Base-by-base conservation (phyloP, 2,329 filamentous ascomycete genomes). In the Cytospora mali region DNA sequence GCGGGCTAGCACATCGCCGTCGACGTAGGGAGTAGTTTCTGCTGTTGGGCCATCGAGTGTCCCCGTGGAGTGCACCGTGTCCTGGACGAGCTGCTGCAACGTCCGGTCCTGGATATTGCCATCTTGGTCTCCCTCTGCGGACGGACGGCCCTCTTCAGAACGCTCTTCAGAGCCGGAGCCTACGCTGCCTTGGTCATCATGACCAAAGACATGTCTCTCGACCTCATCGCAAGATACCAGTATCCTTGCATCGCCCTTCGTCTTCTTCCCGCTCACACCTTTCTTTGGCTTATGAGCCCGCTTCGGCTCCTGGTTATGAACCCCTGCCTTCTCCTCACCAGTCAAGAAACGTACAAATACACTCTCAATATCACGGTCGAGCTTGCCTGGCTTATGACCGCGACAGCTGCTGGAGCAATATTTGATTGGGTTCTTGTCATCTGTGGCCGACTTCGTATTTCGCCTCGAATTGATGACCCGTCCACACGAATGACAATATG, bases 391-490 rank as follows among this genome's bases (percentile, higher is more conserved):
- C 68, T 85, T 86, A 42, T 77, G 76, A 35, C 75, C 76, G 23
- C 82, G 76, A 66, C 84, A 88, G 42, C 80, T 75, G 52, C 79
- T 75, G 0, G 84, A 87, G 73, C 85, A 87, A 74, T 86, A 88
- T 65, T 84, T 86, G 33, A 79, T 62, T 18, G 56, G 49, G 71
- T 67, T 68, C 35, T 71, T 68, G 21, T 61, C 62, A 10, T 50
- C 29, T 3, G 48, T 14, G 3, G 48, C 50, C 10, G 35, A 33
- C 10, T 62, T 50, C 13, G 72, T 67, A 16, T 46, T 60, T 52
- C 69, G 72, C 29, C 73, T 70, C 7, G 69, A 71, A 66, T 80
- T 78, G 46, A 86, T 85, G 2, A 84, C 77, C 48, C 84, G 76
- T 1, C 85, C 84, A 66, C 84, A 88, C 14, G 80, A 80, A 64